Evolutionary conservation across 2,329 filamentous ascomycete species (phyloP).

Genomic region (Hypoxylon sp.): DNA sequence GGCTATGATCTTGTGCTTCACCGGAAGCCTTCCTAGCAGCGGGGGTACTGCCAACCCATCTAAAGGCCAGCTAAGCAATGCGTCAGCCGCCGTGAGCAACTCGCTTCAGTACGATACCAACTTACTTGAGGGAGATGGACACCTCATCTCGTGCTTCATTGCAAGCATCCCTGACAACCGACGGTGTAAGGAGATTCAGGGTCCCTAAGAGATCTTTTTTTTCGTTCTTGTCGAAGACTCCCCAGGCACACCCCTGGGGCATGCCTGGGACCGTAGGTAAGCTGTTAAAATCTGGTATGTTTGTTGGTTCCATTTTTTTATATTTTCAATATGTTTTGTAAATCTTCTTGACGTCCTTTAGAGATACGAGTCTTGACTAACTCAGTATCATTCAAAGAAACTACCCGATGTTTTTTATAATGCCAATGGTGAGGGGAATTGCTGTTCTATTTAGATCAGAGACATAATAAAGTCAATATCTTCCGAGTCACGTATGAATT

Average conservation of each 20-base stretch:
- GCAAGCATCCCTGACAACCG: slow-evolving; percentile 53
- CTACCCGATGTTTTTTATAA: too few species aligned
- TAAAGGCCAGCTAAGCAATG: slow-evolving; percentile 54
- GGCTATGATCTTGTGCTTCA: slow-evolving; percentile 50
- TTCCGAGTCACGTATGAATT: too few species aligned
- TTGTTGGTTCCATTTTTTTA: slow-evolving; percentile 36
- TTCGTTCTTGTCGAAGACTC: slow-evolving; percentile 59
- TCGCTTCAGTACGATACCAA: neutral
- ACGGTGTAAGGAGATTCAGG: slow-evolving; percentile 60
- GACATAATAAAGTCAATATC: too few species aligned
- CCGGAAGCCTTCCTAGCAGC: slow-evolving; percentile 48
- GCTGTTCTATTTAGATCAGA: too few species aligned
- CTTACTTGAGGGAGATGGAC: slow-evolving; percentile 62
- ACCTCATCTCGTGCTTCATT: slow-evolving; percentile 57
- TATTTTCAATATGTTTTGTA: too few species aligned
- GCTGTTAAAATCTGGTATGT: slow-evolving; percentile 55
- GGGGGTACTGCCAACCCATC: slow-evolving; percentile 51
- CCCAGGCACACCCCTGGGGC: slow-evolving; percentile 61
- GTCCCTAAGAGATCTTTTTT: slow-evolving; percentile 61
- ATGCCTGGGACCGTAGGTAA: slow-evolving; percentile 54
- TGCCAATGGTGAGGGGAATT: too few species aligned
- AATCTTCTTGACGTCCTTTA: too few species aligned
- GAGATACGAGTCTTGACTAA: too few species aligned
- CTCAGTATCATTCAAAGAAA: too few species aligned
- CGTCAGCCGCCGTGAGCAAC: too few species aligned